Evolutionary conservation across 768 basidiomycete species (phyloP), one percentile per base, ranked within the genome.

Genomic region (Tylopilus vinaceipallidus): DNA sequence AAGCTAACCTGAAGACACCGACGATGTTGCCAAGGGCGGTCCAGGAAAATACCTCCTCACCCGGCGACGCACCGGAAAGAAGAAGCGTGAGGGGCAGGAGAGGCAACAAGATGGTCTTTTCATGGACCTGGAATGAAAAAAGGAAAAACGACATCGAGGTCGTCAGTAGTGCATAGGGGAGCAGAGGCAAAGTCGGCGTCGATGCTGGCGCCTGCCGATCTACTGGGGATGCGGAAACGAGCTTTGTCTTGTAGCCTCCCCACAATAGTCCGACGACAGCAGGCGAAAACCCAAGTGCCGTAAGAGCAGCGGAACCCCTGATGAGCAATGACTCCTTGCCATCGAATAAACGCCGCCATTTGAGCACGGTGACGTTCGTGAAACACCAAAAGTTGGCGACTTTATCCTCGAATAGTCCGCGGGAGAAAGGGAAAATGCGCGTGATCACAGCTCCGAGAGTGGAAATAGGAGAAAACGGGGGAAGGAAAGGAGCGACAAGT

Each of bases 321-420:
- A 91, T 71, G 7, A 94, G 76, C 4, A 75, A 61, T 0, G 58
- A 62, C 6, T 78, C 74, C 73, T 74, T 80, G 14, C 67, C 62
- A 2, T 35, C 44, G 27, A 67, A 69, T 11, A 54, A 20, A 24
- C 67, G 66, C 42, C 79, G 82, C 87, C 95, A 97, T 65, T 95
- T 97, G 70, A 98, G 66, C 13, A 88, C 69, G 9, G 62, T 57
- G 20, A 95, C 84, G 63, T 98, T 92, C 16, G 86, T 82, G 27
- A 92, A 90, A 67, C 95, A 97, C 95, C 95, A 98, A 63, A 95
- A 91, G 65, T 98, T 98, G 34, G 95, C 92, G 20, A 98, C 95
- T 62, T 95, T 95, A 72, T 95, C 92, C 63, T 95, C 93, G 60
- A 95, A 95, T 3, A 95, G 74, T 13, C 94, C 95, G 24, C 95